phyloP scores from a whole-genome alignment of 306 rosid species.

The Leucaena leucocephala region DNA sequence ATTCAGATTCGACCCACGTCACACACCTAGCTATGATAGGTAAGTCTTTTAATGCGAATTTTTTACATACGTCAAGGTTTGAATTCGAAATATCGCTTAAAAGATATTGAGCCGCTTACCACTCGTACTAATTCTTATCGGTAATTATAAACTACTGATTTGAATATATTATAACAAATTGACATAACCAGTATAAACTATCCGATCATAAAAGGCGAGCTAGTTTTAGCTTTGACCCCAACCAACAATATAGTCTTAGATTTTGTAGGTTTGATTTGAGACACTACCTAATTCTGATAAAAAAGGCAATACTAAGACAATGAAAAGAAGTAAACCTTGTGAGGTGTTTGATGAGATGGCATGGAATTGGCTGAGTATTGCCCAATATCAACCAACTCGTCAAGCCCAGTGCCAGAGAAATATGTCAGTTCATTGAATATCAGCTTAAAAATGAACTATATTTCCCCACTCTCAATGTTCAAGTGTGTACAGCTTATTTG shows the following conservation, averaged over 20 bases:
- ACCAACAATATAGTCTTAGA: neutral
- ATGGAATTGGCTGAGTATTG: conserved; percentile 28
- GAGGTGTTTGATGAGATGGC: conserved; percentile 31
- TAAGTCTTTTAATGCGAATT: too few species aligned
- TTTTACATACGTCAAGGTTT: too few species aligned
- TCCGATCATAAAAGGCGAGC: neutral
- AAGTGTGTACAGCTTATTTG: too few species aligned
- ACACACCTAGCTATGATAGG: too few species aligned
- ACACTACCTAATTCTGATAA: conserved; percentile 24
- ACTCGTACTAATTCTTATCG: too few species aligned
- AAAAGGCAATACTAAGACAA: conserved; percentile 32
- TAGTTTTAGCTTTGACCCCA: neutral
- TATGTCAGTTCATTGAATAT: conserved; percentile 24
- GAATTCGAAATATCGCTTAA: too few species aligned
- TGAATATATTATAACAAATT: conserved; percentile 9
- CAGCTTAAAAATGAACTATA: neutral
- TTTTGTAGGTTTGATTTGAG: conserved; percentile 13
- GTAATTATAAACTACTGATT: neutral
- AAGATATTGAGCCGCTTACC: too few species aligned
- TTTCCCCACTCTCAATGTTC: too few species aligned
- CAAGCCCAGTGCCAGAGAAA: conserved; percentile 37
- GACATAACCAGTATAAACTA: neutral
- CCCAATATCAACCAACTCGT: conserved; percentile 41
- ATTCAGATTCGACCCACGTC: too few species aligned
- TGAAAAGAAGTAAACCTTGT: conserved; percentile 32